Evolutionary conservation across 805 yeast genomes (phyloP).

Genomic region (Metschnikowia noctiluminum): DNA sequence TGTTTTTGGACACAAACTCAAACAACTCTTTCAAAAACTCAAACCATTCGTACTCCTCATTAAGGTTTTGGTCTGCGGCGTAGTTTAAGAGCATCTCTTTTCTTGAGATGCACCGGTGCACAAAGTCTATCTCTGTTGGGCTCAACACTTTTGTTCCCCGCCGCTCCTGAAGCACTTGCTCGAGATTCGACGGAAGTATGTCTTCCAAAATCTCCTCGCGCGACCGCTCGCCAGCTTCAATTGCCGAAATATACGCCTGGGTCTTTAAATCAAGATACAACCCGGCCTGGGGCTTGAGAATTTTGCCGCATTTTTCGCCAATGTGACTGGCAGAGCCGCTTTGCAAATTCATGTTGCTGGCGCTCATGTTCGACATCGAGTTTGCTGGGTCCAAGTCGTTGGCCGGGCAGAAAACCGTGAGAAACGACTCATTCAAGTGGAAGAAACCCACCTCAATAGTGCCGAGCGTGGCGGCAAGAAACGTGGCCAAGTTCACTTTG

Average conservation of each 20-base stretch:
- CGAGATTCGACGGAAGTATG: conserved; percentile 67
- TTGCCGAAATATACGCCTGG: conserved; percentile 88
- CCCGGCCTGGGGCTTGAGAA: conserved; percentile 77
- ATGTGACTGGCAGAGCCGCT: conserved; percentile 31
- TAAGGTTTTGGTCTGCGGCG: conserved; percentile 48
- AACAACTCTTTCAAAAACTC: conserved; percentile 74
- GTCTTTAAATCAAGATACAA: conserved; percentile 86
- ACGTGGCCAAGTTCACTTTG: conserved; percentile 84
- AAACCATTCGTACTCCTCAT: conserved; percentile 82
- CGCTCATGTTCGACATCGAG: conserved; percentile 35
- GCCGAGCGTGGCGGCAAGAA: conserved; percentile 82
- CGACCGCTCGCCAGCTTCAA: conserved; percentile 61
- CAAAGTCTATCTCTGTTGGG: conserved; percentile 77
- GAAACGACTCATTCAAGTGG: conserved; percentile 76
- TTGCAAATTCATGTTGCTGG: conserved; percentile 30
- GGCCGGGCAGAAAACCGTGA: conserved; percentile 83
- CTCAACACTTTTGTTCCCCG: conserved; percentile 45
- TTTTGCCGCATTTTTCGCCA: conserved; percentile 48
- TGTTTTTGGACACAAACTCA: conserved; percentile 72
- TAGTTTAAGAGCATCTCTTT: conserved; percentile 54
- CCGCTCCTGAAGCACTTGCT: conserved; percentile 41
- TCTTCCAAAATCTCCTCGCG: conserved; percentile 67
- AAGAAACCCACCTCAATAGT: conserved; percentile 83
- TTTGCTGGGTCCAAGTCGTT: conserved; percentile 52
- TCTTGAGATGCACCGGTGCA: conserved; percentile 68